Base-by-base conservation (phyloP, 495 filamentous ascomycete species). In the Hypoxylon fragiforme region DNA sequence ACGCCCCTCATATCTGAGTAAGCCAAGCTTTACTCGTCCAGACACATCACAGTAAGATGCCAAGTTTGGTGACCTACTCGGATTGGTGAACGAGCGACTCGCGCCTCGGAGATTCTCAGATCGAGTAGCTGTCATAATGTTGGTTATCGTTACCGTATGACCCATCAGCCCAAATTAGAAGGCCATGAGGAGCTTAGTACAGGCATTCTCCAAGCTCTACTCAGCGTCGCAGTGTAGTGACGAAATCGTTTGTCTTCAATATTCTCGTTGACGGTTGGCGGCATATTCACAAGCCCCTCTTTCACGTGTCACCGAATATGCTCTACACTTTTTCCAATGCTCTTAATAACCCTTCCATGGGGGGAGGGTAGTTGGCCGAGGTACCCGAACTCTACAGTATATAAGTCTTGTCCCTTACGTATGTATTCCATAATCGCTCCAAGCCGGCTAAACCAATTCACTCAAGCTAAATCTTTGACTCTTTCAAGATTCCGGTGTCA, bases 41-140 rank as follows among this genome's bases (percentile, higher is more conserved):
- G 26, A 47, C 37, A 42, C 45, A 54, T 61, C 51, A 40, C 57
- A 61, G 57, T 61, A 61, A 61, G 51, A 61, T 32, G 57, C 57
- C 57, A 61, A 61, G 31, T 34, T 7, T 7, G 31, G 31, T 3
- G 57, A 34, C 13, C 9, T 7, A 45, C 20, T 18, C 46, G 45
- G 45, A 60, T 60, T 60, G 50, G 57, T 12, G 31, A 36, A 36
- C 41, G 20, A 24, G 30, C 7, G 20, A 31, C 26, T 45, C 30
- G 12, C 36, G 22, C 30, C 31, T 43, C 51, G 46, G 50, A 46
- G 44, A 51, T 43, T 37, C 28, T 55, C 16, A 54, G 28, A 21
- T 13, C 31, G 30, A 40, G 19, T 50, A 35, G 51, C 26, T 55
- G 13, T 39, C 37, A 44, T 39, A 34, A 50, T 32, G 38, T 42